These are phyloP conservation scores for Ogataea henricii DNA, from an alignment of 805 yeast species.

Conservation along the genomic window DNA sequence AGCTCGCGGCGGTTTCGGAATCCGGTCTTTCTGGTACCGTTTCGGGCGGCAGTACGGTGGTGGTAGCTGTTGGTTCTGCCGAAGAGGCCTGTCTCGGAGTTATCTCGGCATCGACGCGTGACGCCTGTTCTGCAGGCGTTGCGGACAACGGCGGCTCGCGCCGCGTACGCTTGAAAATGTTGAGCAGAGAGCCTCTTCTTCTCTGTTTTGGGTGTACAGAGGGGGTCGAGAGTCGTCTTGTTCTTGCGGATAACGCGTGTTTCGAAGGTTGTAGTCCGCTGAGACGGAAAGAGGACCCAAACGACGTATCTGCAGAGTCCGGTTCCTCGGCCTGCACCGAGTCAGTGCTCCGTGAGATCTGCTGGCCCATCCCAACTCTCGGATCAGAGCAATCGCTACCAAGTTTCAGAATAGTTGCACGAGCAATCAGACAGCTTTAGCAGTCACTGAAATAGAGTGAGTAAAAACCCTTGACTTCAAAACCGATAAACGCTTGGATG, in stretches of 20 bases:
- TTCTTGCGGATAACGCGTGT: slow-evolving; percentile 3
- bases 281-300: background rate
- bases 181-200: slow-evolving; percentile 13
- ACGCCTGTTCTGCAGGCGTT: background rate
- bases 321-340: background rate
- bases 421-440: background rate
- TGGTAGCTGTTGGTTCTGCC: no score
- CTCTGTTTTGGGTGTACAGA: slow-evolving; percentile 11
- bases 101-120: background rate
- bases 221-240: slow-evolving; percentile 21
- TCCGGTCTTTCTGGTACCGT: slow-evolving; percentile 5
- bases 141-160: background rate
- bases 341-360: slow-evolving; percentile 8
- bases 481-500: background rate
- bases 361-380: slow-evolving; percentile 11
- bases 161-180: slow-evolving; percentile 9
- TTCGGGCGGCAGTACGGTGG: no score
- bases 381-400: slow-evolving; percentile 2
- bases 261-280: slow-evolving; percentile 3
- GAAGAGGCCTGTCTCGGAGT: no score
- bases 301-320: background rate
- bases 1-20: background rate
- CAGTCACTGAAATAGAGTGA: background rate
- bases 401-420: slow-evolving; percentile 1
- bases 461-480: background rate